Conservation (phyloP, 768 basidiomycete genomes). For the Scleroderma citrinum region DNA sequence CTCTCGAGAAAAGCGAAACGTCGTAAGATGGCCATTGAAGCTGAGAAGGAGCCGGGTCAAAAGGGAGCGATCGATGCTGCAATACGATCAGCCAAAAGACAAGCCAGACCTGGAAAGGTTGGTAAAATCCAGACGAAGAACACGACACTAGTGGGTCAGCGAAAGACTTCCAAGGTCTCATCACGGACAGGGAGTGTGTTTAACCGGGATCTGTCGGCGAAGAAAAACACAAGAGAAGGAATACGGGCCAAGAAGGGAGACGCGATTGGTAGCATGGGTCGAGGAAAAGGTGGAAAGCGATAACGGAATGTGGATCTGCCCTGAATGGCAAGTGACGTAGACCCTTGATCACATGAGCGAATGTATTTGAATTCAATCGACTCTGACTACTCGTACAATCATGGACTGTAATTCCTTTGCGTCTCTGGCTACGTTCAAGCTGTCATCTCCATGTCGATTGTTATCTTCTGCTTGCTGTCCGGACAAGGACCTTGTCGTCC, state of each 20-base stretch:
- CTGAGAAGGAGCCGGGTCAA: slow-evolving; percentile 61
- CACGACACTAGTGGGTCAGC: slow-evolving; percentile 29
- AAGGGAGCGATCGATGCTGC: slow-evolving; percentile 57
- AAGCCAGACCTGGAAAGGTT: slow-evolving; percentile 68
- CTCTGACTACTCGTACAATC: neutral
- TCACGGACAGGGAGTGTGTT: slow-evolving; percentile 40
- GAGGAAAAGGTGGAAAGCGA: slow-evolving; percentile 33
- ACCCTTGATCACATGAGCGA: neutral
- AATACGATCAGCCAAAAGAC: slow-evolving; percentile 85
- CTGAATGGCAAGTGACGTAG: neutral
- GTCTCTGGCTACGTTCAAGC: slow-evolving; percentile 48
- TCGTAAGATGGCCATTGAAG: slow-evolving; percentile 79
- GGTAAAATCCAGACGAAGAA: slow-evolving; percentile 43
- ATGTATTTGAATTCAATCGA: too few relatives aligned
- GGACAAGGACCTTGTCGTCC: slow-evolving; percentile 73
- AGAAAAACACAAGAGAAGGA: slow-evolving; percentile 44
- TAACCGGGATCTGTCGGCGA: slow-evolving; percentile 53
- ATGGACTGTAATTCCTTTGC: slow-evolving; percentile 48
- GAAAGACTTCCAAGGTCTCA: slow-evolving; percentile 25
- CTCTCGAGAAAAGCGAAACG: slow-evolving; percentile 85
- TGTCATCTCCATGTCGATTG: slow-evolving; percentile 54
- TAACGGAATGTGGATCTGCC: slow-evolving; percentile 4
- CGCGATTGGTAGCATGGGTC: slow-evolving; percentile 44
- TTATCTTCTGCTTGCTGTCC: slow-evolving; percentile 70
- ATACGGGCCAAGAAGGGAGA: slow-evolving; percentile 61